A percentile compares a stretch with the other conserved stretches of the same genome.
Conservation (phyloP, 2,329 filamentous ascomycete species). For the Onygenales sp. region DNA sequence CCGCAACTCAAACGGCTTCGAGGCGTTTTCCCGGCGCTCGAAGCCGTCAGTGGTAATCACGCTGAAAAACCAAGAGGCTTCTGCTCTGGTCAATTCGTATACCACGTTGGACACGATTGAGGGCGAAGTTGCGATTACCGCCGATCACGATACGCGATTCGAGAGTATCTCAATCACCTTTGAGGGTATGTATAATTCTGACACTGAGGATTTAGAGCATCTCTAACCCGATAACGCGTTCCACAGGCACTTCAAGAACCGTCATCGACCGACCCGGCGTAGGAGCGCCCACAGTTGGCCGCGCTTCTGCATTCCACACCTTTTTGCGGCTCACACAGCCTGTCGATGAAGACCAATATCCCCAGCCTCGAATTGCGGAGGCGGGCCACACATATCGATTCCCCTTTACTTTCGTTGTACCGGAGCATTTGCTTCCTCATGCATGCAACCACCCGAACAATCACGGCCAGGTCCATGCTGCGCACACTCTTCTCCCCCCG, state of each 20-base stretch:
- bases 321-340: conserved; percentile 56
- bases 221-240: background rate
- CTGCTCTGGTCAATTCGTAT: conserved; percentile 17
- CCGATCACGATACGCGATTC: conserved; percentile 20
- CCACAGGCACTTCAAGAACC: conserved; percentile 40
- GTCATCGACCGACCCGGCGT: conserved; percentile 46
- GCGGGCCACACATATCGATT: conserved; percentile 49
- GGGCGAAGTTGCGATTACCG: conserved; percentile 18
- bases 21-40: background rate
- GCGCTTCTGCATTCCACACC: conserved; percentile 47
- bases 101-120: conserved; percentile 23
- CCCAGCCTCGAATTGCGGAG: conserved; percentile 44
- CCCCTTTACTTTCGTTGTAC: conserved; percentile 56
- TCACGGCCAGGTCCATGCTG: conserved; percentile 43
- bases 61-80: conserved; percentile 12
- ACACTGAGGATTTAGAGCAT: conserved; percentile 7
- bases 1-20: background rate
- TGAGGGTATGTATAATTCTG: conserved; percentile 14
- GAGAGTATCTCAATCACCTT: conserved; percentile 21
- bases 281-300: conserved; percentile 43
- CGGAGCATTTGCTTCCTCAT: conserved; percentile 49
- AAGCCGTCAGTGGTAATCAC: conserved; percentile 14
- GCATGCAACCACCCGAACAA: conserved; percentile 46
- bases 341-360: conserved; percentile 43
- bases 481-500: conserved; percentile 52